phyloP scores from a whole-genome alignment of 768 basidiomycete genomes.

The Floccularia luteovirens region DNA sequence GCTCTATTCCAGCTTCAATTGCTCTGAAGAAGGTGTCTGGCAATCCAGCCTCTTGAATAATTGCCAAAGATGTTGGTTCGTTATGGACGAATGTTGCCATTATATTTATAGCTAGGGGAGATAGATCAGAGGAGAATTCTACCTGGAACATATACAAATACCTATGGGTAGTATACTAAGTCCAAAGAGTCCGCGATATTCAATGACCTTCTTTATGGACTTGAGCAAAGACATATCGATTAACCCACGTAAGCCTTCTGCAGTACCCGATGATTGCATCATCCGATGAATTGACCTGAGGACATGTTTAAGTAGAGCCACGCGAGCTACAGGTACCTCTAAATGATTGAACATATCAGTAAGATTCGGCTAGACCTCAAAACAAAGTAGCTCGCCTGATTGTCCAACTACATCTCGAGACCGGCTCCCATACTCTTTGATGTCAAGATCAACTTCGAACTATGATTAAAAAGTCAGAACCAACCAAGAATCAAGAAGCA shows the following conservation, averaged over 20 bases:
- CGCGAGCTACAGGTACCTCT: constrained; percentile 65
- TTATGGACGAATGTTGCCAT: constrained; percentile 98
- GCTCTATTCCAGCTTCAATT: constrained; percentile 79
- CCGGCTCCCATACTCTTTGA: constrained; percentile 42
- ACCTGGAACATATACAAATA: constrained; percentile 21
- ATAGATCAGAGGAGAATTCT: not conserved
- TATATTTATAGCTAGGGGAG: constrained; percentile 72
- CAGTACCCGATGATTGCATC: constrained; percentile 93
- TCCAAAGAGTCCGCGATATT: constrained; percentile 78
- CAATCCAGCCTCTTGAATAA: constrained; percentile 88
- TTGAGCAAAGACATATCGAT: constrained; percentile 85
- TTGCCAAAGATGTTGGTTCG: constrained; percentile 88
- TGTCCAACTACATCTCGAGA: constrained; percentile 13
- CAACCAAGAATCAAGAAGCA: constrained; percentile 2
- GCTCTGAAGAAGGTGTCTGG: constrained; percentile 86
- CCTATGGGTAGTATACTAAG: constrained; percentile 80
- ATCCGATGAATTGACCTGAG: constrained; percentile 91
- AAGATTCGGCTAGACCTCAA: not conserved
- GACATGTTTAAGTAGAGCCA: constrained; percentile 82
- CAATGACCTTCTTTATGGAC: constrained; percentile 84
- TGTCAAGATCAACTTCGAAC: constrained; percentile 63
- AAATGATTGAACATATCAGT: not conserved
- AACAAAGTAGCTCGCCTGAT: constrained; percentile 9
- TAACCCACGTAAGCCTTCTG: constrained; percentile 89
- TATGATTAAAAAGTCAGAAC: constrained; percentile 15